Evolutionary conservation across 495 filamentous ascomycete species (phyloP).

Genomic region (Aspergillus nidulans): DNA sequence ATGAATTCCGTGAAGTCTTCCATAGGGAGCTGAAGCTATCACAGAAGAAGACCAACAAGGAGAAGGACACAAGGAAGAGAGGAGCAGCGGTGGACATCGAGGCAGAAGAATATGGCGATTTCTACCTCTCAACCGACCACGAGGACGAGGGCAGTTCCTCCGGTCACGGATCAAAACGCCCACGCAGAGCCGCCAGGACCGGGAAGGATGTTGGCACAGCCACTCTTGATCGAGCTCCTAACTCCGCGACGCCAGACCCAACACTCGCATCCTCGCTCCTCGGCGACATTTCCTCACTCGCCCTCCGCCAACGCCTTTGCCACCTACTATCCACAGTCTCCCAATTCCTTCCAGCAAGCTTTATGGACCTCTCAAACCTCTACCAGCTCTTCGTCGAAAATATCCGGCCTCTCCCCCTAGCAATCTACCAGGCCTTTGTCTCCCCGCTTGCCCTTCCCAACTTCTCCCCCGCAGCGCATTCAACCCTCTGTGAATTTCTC

Average conservation of each 20-base stretch:
- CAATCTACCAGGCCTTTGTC: slow-evolving; percentile 69
- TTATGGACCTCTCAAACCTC: slow-evolving; percentile 51
- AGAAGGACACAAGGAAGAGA: slow-evolving; percentile 34
- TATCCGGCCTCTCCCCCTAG: slow-evolving; percentile 61
- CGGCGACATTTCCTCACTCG: slow-evolving; percentile 54
- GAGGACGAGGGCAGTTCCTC: slow-evolving; percentile 34
- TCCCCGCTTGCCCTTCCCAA: slow-evolving; percentile 47
- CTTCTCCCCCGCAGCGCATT: slow-evolving; percentile 42
- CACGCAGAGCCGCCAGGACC: slow-evolving; percentile 12
- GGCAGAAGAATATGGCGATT: slow-evolving; percentile 52
- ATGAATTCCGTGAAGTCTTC: slow-evolving; percentile 60
- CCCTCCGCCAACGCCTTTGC: slow-evolving; percentile 62
- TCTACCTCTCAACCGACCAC: slow-evolving; percentile 43
- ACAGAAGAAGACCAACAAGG: slow-evolving; percentile 15
- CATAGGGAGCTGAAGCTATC: slow-evolving; percentile 50
- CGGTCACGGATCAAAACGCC: slow-evolving; percentile 17
- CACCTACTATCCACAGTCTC: slow-evolving; percentile 50
- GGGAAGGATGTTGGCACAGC: neutral
- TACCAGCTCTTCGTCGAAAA: slow-evolving; percentile 64
- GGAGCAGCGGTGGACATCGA: slow-evolving; percentile 54
- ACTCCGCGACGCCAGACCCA: neutral
- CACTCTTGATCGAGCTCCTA: neutral
- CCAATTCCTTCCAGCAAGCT: slow-evolving; percentile 32
- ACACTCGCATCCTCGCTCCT: slow-evolving; percentile 16
- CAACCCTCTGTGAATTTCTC: slow-evolving; percentile 61